phyloP scores from a whole-genome alignment of 345 rosid species.

The Punica granatum region DNA sequence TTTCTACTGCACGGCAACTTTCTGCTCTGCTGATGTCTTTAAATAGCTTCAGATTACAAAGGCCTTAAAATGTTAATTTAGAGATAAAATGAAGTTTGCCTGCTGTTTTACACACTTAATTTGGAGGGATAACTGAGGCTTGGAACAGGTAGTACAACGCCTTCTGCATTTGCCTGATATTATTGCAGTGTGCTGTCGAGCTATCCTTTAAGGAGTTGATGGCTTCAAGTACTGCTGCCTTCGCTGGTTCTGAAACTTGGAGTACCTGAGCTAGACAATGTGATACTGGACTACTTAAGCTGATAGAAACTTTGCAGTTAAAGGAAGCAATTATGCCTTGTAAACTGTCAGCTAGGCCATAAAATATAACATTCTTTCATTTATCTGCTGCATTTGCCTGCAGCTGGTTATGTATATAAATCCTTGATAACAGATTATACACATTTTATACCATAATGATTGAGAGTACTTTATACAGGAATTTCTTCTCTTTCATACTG shows the following conservation, averaged over 20 bases:
- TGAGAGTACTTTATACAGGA: slow-evolving; percentile 28
- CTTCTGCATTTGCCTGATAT: slow-evolving; percentile 59
- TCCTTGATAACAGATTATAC: slow-evolving; percentile 53
- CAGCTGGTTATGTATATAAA: slow-evolving; percentile 50
- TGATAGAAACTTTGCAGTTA: slow-evolving; percentile 41
- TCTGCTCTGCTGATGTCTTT: neutral
- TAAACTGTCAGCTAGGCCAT: slow-evolving; percentile 37
- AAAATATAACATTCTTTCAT: slow-evolving; percentile 24
- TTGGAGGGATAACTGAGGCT: slow-evolving; percentile 55
- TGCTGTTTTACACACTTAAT: slow-evolving; percentile 36
- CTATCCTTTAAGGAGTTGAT: slow-evolving; percentile 49
- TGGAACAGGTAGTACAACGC: slow-evolving; percentile 65
- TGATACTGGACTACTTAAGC: slow-evolving; percentile 32
- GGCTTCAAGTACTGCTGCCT: slow-evolving; percentile 63
- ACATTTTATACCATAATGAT: slow-evolving; percentile 22
- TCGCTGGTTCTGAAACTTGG: slow-evolving; percentile 53
- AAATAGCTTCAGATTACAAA: slow-evolving; percentile 8
- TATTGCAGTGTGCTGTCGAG: slow-evolving; percentile 77
- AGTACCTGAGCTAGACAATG: slow-evolving; percentile 46
- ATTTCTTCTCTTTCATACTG: slow-evolving; percentile 8
- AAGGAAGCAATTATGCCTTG: slow-evolving; percentile 37
- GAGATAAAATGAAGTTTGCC: slow-evolving; percentile 13
- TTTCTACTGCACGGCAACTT: neutral
- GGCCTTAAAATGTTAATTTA: slow-evolving; percentile 9
- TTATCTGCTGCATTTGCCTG: slow-evolving; percentile 40